Evolutionary conservation across 139 green algal species (phyloP).

Genomic region (Closterium sp.): DNA sequence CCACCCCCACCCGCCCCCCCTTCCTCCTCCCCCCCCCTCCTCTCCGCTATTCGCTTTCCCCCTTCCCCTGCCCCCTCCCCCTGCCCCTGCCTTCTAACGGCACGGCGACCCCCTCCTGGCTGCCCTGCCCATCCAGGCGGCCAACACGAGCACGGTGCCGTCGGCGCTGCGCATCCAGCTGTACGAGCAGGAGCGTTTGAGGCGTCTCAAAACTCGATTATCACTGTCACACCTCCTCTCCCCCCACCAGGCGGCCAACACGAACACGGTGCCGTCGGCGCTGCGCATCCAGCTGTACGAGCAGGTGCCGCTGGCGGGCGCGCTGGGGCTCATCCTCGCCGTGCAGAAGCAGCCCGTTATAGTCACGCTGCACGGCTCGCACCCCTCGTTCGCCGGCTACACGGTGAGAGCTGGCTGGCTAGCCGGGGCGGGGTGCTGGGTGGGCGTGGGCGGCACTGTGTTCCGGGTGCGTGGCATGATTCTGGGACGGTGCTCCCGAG

Average conservation of each 20-base stretch:
- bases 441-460: no score
- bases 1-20: no score
- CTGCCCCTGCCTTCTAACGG: not conserved
- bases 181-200: not conserved
- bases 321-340: not conserved
- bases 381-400: not conserved
- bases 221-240: not conserved
- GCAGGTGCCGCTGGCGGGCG: not conserved
- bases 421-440: no score
- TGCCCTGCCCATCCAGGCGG: no score
- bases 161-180: not conserved
- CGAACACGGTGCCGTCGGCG: not conserved
- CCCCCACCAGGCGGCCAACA: not conserved
- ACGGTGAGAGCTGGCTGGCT: no score
- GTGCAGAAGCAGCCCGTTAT: slow-evolving; percentile 7
- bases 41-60: not conserved
- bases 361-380: not conserved
- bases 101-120: not conserved
- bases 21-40: no score
- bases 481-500: no score
- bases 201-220: no score
- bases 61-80: not conserved
- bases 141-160: not conserved
- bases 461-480: no score
- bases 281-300: not conserved